Base-by-base conservation (phyloP, 345 rosid species). In the Cardamine occulta region DNA sequence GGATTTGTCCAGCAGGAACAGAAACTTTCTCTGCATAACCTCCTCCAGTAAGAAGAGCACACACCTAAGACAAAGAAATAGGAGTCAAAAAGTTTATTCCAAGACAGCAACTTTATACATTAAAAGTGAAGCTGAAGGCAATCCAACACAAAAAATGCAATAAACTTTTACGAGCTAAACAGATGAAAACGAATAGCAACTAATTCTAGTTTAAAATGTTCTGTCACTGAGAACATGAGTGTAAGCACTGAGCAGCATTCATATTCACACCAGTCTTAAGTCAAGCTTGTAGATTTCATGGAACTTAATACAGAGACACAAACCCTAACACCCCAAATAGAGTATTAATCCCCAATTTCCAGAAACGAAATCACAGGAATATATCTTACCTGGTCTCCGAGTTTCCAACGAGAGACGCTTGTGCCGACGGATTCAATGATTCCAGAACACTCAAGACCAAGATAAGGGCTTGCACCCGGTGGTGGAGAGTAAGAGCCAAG, bases 31-130 rank as follows among this genome's bases (percentile, higher is more conserved):
- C 98, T 0, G 96, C 94, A 66, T 90, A 88, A 1, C 94, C 96
- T 68, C 98, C 94, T 74, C 98, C 98, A 44, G 85, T 77, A 1
- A 93, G 94, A 76, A 93, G 96, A 76, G 96, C 94, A 87, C 96
- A 93, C 28, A 90, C 93, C 94, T 89, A 59, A 24, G 56, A 58
- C 32, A 74, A 7, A 64, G 14, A 52, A 4, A 12, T 12, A 12
- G 32, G 15, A 45, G 19, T n/a, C 10, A 21, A 8, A 60, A 66
- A 58, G 14, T 17, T 3, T 19, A 28, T 26, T 17, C 39, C 63
- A 74, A 66, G 13, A 45, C 13, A 21, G 1, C 5, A 54, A 31
- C 56, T 55, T 74, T 21, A 64, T 52, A 52, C n/a, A 4, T 45
- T 4, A 19, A 34, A 56, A 23, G 17, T 18, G 8, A 39, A 63